Evolutionary conservation across 2,329 filamentous ascomycete genomes (phyloP).

Genomic region (Diplodia scrobiculata): DNA sequence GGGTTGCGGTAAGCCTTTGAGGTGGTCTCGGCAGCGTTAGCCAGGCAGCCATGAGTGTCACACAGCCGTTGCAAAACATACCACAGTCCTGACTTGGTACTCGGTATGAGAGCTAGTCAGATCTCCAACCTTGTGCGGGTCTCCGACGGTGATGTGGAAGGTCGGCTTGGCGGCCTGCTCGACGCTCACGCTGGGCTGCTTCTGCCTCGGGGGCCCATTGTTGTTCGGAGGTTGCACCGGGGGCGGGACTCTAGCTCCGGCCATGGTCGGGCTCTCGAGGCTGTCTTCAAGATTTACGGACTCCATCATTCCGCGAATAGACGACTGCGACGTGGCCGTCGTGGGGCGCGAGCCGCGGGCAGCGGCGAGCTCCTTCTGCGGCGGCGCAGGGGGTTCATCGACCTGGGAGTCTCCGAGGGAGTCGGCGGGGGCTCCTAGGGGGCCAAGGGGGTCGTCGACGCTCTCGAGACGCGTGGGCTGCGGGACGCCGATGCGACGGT

Average conservation of each 20-base stretch:
- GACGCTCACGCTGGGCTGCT: conserved; percentile 79
- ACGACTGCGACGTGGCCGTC: conserved; percentile 58
- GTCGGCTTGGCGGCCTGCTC: conserved; percentile 91
- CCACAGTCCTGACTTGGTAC: conserved; percentile 92
- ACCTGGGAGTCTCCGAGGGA: conserved; percentile 46
- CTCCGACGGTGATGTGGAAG: conserved; percentile 88
- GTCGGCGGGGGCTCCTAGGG: conserved; percentile 68
- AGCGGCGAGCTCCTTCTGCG: conserved; percentile 62
- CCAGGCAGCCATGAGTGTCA: not conserved
- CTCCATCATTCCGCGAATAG: conserved; percentile 59
- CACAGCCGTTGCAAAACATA: conserved; percentile 47
- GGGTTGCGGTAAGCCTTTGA: conserved; percentile 93
- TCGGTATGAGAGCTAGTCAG: conserved; percentile 96
- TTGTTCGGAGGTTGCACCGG: conserved; percentile 58
- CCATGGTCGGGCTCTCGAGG: conserved; percentile 49
- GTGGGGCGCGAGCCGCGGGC: conserved; percentile 51
- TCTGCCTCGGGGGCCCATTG: conserved; percentile 54
- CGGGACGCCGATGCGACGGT: conserved; percentile 63
- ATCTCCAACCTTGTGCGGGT: conserved; percentile 97
- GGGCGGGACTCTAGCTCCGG: conserved; percentile 65
- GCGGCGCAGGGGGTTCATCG: conserved; percentile 67
- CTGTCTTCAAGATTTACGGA: conserved; percentile 73
- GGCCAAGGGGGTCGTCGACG: conserved; percentile 74
- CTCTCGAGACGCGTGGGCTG: conserved; percentile 78
- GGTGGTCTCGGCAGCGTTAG: conserved; percentile 64